Conservation (phyloP, 495 filamentous ascomycete genomes). For the Penicillium nucicola region DNA sequence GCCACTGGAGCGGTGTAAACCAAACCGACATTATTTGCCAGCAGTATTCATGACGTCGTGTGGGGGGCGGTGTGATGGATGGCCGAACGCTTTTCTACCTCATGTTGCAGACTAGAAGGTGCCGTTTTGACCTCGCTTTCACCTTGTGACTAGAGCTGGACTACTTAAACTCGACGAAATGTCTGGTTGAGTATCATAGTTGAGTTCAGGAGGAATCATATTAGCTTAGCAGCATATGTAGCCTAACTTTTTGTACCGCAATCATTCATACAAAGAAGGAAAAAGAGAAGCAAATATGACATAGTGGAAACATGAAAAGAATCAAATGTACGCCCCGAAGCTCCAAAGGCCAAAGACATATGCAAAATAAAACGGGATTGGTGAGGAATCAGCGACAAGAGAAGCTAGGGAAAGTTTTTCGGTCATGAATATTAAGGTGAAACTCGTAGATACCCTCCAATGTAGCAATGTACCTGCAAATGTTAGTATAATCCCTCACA, state of each 20-base stretch:
- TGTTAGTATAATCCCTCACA: slow-evolving; percentile 3
- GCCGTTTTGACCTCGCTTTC: neutral
- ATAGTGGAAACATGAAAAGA: slow-evolving; percentile 3
- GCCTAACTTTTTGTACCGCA: slow-evolving; percentile 23
- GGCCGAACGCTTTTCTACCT: too few species aligned
- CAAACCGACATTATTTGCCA: neutral
- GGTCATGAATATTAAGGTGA: slow-evolving; percentile 59
- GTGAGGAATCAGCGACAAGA: slow-evolving; percentile 47
- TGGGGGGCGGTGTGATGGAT: too few species aligned
- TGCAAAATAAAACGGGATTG: slow-evolving; percentile 10
- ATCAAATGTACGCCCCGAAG: slow-evolving; percentile 11
- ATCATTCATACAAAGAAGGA: slow-evolving; percentile 19
- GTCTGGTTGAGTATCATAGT: too few species aligned
- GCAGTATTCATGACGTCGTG: slow-evolving; percentile 3
- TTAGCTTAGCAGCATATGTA: slow-evolving; percentile 10
- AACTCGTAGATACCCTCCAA: slow-evolving; percentile 74
- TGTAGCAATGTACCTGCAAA: slow-evolving; percentile 64
- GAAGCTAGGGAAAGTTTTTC: slow-evolving; percentile 63
- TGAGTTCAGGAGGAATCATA: neutral
- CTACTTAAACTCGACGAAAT: too few species aligned
- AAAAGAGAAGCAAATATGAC: slow-evolving; percentile 11
- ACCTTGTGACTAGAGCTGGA: too few species aligned
- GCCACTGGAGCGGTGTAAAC: too few species aligned
- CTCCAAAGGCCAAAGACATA: slow-evolving; percentile 17
- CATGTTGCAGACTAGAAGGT: too few species aligned